Evolutionary conservation across 805 yeast species (phyloP), one percentile per base, ranked within the genome.

Genomic region (Hyphopichia homilentoma): DNA sequence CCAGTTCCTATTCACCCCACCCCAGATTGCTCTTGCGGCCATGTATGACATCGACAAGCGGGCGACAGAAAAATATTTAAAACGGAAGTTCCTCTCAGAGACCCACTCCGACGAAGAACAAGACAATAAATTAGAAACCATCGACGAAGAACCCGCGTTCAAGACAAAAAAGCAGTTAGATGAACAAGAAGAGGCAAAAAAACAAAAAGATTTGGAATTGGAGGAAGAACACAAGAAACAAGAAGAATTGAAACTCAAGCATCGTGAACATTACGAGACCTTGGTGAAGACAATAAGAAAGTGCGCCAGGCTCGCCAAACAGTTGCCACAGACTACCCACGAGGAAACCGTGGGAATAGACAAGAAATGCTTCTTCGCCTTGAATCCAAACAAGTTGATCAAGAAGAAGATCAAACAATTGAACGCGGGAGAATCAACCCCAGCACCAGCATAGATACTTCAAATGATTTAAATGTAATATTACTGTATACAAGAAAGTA

Each of bases 11-110:
- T 90, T 63, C 59, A 81, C 97, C 0, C 99, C 99, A 1, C 96
- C 97, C 1, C 98, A 93, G 50, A 85, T 93, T 19, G 96, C 97
- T 1, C 64, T 93, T 32, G 93, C 96, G 0, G 86, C 93, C 11
- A 68, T 89, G 50, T 76, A 82, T 60, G 69, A 73, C 33, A 75
- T 71, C 9, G 84, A 87, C 56, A 77, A 71, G 40, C 75, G 71
- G 16, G 59, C 84, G 23, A 75, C 84, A 2, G 76, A 75, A 34
- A 68, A 77, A 40, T 89, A 89, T 57, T 58, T 90, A 41, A 70
- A 72, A 41, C 68, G 72, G 43, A 85, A 84, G 53, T 81, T 81
- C 43, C 64, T 68, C 28, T 38, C 46, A 15, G 39, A 37, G 6
- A 25, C 35, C 16, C 22, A 33, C 27, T 9, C 24, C 7, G 52